Percentiles rank a stretch among this genome's conserved stretches.
Evolutionary conservation across 352 stramenopile species (phyloP).

Genomic region (Peronosclerospora sorghi): DNA sequence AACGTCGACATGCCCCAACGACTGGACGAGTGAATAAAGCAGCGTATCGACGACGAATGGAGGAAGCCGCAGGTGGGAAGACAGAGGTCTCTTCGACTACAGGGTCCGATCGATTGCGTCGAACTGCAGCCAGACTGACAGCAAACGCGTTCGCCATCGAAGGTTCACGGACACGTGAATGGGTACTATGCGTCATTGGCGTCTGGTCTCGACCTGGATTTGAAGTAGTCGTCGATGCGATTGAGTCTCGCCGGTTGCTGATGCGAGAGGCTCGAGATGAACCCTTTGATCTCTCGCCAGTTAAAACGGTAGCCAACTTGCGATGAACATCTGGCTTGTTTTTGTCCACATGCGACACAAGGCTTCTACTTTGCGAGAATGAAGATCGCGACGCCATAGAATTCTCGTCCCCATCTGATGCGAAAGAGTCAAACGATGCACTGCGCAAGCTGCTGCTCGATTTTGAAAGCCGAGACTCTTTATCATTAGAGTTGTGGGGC

Average conservation of each 20-base stretch:
- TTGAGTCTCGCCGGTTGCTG: conserved; percentile 41
- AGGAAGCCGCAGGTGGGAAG: conserved; percentile 67
- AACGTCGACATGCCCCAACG: conserved; percentile 53
- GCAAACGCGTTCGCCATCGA: conserved; percentile 57
- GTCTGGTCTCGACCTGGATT: not conserved
- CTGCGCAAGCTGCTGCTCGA: conserved; percentile 43
- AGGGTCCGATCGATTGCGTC: conserved; percentile 60
- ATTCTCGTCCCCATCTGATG: conserved; percentile 25
- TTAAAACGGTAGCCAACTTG: conserved; percentile 54
- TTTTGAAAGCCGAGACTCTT: conserved; percentile 28
- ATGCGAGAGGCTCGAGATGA: conserved; percentile 12
- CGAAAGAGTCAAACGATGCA: conserved; percentile 39
- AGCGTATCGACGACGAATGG: conserved; percentile 59
- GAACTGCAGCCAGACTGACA: conserved; percentile 69
- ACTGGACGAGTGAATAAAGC: conserved; percentile 67
- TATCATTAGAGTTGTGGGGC: conserved; percentile 15
- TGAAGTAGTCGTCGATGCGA: conserved; percentile 45
- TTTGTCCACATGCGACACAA: conserved; percentile 26
- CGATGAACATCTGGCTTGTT: conserved; percentile 39
- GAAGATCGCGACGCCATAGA: conserved; percentile 21
- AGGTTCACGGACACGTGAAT: conserved; percentile 10
- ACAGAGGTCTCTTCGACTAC: conserved; percentile 41
- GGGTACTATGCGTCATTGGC: conserved; percentile 7
- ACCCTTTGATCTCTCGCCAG: conserved; percentile 36
- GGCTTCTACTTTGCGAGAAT: conserved; percentile 31